Evolutionary conservation across 2,329 filamentous ascomycete species (phyloP).

Genomic region (Sordariomycetes sp.): DNA sequence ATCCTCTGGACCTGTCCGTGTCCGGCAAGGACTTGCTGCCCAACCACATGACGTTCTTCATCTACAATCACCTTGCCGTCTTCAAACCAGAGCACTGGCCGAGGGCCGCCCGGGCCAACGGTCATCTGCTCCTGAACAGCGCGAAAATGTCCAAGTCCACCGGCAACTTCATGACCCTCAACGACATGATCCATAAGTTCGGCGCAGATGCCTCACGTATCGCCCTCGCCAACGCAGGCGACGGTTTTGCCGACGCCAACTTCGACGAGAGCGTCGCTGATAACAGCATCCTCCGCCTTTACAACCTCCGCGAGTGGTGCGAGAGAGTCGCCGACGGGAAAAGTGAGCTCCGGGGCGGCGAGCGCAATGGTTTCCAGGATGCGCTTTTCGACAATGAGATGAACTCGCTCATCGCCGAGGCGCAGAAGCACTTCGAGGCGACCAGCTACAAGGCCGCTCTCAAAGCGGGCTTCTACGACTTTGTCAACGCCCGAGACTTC

Average conservation of each 20-base stretch:
- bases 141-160: slow-evolving; percentile 99
- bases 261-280: slow-evolving; percentile 95
- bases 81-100: slow-evolving; percentile 89
- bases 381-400: slow-evolving; percentile 89
- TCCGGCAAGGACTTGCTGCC: slow-evolving; percentile 90
- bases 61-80: slow-evolving; percentile 86
- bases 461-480: slow-evolving; percentile 79
- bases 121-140: slow-evolving; percentile 87
- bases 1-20: slow-evolving; percentile 78
- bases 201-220: slow-evolving; percentile 88
- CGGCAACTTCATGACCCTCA: slow-evolving; percentile 90
- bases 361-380: slow-evolving; percentile 71
- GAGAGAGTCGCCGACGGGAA: slow-evolving; percentile 71
- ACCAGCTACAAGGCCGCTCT: slow-evolving; percentile 52
- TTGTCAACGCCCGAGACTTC: slow-evolving; percentile 74
- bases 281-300: slow-evolving; percentile 78
- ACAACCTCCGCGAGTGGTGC: slow-evolving; percentile 77
- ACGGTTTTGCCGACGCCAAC: slow-evolving; percentile 91
- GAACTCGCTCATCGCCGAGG: slow-evolving; percentile 70
- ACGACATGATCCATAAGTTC: slow-evolving; percentile 80
- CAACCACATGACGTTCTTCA: slow-evolving; percentile 91
- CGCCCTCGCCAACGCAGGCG: slow-evolving; percentile 86
- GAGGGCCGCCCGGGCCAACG: slow-evolving; percentile 73
- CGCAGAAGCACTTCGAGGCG: slow-evolving; percentile 64
- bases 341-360: slow-evolving; percentile 59